Conservation (phyloP, 2,329 filamentous ascomycete species). For the Diaporthe capsici region DNA sequence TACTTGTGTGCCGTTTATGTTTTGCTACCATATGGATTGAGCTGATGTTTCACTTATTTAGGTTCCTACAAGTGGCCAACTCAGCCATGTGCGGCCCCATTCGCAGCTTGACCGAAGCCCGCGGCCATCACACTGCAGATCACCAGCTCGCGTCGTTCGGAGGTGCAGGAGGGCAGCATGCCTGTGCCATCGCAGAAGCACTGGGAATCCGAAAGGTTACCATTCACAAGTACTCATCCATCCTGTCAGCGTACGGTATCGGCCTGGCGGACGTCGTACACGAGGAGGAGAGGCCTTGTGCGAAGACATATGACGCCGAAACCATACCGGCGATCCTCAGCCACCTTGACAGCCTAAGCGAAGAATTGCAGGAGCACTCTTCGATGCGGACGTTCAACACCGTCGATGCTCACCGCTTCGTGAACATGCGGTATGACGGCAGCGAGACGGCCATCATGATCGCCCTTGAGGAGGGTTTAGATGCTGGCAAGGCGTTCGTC, state of each 20-base stretch:
- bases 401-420: slow-evolving; percentile 13
- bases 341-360: slow-evolving; percentile 6
- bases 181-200: slow-evolving; percentile 30
- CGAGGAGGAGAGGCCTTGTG: slow-evolving; percentile 50
- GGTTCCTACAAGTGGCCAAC: slow-evolving; percentile 33
- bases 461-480: background rate
- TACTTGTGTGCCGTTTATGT: background rate
- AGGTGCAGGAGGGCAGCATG: slow-evolving; percentile 36
- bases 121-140: slow-evolving; percentile 60
- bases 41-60: background rate
- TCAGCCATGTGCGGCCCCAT: slow-evolving; percentile 37
- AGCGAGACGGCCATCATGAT: slow-evolving; percentile 54
- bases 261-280: slow-evolving; percentile 37
- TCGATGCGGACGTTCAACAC: slow-evolving; percentile 13
- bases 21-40: background rate
- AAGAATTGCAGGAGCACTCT: slow-evolving; percentile 33
- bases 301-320: slow-evolving; percentile 53
- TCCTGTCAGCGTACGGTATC: slow-evolving; percentile 37
- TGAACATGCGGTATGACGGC: slow-evolving; percentile 53
- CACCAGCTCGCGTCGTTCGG: slow-evolving; percentile 73
- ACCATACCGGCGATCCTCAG: background rate
- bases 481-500: slow-evolving; percentile 18
- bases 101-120: slow-evolving; percentile 29
- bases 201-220: slow-evolving; percentile 24
- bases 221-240: slow-evolving; percentile 36